A percentile compares a stretch with the other conserved stretches of the same genome.
phyloP scores from a whole-genome alignment of 768 basidiomycete genomes.

The Chalciporus pseudorubinellus region DNA sequence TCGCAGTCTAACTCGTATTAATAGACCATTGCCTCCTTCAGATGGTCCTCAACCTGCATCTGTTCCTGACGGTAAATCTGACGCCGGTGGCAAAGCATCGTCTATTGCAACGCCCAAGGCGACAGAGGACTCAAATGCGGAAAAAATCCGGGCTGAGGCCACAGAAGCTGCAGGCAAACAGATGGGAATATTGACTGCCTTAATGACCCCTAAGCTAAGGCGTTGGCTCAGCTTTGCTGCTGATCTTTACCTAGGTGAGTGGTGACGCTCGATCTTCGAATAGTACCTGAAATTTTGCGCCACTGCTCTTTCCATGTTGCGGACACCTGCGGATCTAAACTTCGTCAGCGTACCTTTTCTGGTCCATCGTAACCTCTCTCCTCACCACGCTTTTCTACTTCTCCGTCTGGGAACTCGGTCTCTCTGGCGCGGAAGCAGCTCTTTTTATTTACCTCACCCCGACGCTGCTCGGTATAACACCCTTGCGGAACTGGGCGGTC shows the following conservation, averaged over 20 bases:
- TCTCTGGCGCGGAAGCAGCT: constrained; percentile 79
- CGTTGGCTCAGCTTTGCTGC: constrained; percentile 35
- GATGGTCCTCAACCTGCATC: constrained; percentile 8
- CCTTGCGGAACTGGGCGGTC: constrained; percentile 44
- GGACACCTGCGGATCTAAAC: not conserved
- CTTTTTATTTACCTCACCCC: constrained; percentile 73
- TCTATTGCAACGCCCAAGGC: constrained; percentile 1
- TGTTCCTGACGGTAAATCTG: not conserved
- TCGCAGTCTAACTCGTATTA: constrained; percentile 20
- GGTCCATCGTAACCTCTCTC: constrained; percentile 80
- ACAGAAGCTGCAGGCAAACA: not conserved
- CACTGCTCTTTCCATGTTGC: not conserved
- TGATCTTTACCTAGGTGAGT: constrained; percentile 58
- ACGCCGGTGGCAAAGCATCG: not conserved
- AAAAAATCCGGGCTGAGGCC: not conserved
- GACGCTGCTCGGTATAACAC: constrained; percentile 48
- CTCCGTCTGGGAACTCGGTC: constrained; percentile 86
- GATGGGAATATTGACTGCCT: not conserved
- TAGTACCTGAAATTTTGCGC: constrained; percentile 5
- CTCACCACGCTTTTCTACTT: constrained; percentile 86
- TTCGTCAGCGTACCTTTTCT: constrained; percentile 67
- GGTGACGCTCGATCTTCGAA: not conserved
- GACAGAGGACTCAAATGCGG: not conserved
- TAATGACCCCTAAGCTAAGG: constrained; percentile 4
- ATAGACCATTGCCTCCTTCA: constrained; percentile 18